phyloP scores from a whole-genome alignment of 495 filamentous ascomycete species.

The Penicillium flavigenum region DNA sequence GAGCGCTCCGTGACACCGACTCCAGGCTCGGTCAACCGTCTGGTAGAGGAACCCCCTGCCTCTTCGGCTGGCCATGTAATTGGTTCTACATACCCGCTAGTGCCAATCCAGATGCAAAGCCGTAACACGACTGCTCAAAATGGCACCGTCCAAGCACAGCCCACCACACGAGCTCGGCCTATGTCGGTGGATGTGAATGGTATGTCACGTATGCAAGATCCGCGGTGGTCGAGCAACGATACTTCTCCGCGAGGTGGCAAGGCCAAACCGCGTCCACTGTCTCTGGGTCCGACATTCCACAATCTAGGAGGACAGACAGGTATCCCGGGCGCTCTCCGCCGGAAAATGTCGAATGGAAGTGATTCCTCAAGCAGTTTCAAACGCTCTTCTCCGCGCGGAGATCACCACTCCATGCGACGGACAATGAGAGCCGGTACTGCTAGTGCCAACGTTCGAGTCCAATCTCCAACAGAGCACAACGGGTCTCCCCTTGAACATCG shows the following conservation, averaged over 20 bases:
- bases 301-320: slow-evolving; percentile 1
- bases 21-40: slow-evolving; percentile 15
- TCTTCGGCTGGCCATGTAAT: slow-evolving; percentile 17
- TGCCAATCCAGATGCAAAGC: slow-evolving; percentile 15
- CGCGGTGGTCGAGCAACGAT: slow-evolving; percentile 14
- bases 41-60: slow-evolving; percentile 23
- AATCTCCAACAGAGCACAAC: slow-evolving; percentile 29
- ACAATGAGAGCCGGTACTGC: slow-evolving; percentile 50
- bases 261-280: slow-evolving; percentile 26
- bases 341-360: slow-evolving; percentile 52
- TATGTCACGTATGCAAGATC: slow-evolving; percentile 15
- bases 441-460: slow-evolving; percentile 15
- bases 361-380: slow-evolving; percentile 65
- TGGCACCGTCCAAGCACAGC: slow-evolving; percentile 14
- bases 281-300: slow-evolving; percentile 30
- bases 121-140: slow-evolving; percentile 6
- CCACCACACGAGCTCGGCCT: slow-evolving; percentile 25
- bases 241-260: slow-evolving; percentile 10
- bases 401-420: slow-evolving; percentile 52
- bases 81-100: slow-evolving; percentile 26
- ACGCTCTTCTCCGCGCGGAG: slow-evolving; percentile 39
- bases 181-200: slow-evolving; percentile 23
- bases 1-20: slow-evolving; percentile 28
- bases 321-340: slow-evolving; percentile 22
- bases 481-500: slow-evolving; percentile 33